Evolutionary conservation across 176 grass and related monocot genomes (phyloP).

Genomic region (Alopecurus myosuroides): DNA sequence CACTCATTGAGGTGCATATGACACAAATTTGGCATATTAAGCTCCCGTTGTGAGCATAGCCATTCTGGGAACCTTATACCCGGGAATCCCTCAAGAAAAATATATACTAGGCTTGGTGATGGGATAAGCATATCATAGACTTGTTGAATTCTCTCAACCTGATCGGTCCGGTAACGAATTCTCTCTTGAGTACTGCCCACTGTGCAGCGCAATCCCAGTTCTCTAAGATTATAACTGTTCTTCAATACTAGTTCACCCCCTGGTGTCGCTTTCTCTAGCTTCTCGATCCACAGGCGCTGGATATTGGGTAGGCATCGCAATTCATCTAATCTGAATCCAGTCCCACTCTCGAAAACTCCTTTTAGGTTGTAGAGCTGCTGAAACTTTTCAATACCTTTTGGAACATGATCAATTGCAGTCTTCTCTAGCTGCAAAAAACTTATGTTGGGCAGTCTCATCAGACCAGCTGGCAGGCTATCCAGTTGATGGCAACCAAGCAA

Average conservation of each 20-base stretch:
- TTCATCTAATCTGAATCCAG: conserved; percentile 33
- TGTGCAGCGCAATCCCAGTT: background rate
- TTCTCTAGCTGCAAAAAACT: background rate
- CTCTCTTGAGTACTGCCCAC: background rate
- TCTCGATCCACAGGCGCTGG: background rate
- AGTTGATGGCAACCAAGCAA: background rate
- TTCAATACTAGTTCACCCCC: background rate
- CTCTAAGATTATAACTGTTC: background rate
- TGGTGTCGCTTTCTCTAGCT: conserved; percentile 16
- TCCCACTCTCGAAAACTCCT: background rate
- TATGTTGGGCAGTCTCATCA: conserved; percentile 15
- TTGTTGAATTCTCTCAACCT: background rate
- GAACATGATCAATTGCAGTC: conserved; percentile 1
- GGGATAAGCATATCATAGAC: conserved; percentile 1
- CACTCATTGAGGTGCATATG: conserved; percentile 1
- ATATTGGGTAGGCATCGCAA: conserved; percentile 1
- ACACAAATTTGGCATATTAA: background rate
- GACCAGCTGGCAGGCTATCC: background rate
- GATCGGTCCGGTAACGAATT: background rate
- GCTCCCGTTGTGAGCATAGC: background rate
- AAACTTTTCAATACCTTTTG: conserved; percentile 27
- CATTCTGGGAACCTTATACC: background rate
- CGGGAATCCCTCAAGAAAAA: background rate
- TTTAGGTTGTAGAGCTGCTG: background rate
- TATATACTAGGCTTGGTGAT: background rate